These are phyloP conservation scores for Arthrobotrys pseudoclavata DNA, from an alignment of 2,329 filamentous ascomycete genomes.

Conservation along the genomic window DNA sequence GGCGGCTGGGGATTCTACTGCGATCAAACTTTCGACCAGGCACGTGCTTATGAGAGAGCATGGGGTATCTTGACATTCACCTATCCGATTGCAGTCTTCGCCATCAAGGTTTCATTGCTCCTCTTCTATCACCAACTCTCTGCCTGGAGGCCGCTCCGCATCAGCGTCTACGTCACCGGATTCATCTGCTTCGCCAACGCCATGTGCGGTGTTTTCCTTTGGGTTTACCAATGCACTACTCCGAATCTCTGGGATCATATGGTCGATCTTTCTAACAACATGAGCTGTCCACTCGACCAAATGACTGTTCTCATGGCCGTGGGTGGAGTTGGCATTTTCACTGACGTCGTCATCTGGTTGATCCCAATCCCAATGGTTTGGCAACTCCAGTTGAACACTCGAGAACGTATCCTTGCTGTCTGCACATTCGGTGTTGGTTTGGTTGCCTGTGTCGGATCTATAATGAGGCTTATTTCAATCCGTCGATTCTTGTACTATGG, in stretches of 20 bases:
- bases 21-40: constrained; percentile 48
- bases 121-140: constrained; percentile 58
- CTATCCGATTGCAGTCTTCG: constrained; percentile 44
- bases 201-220: constrained; percentile 58
- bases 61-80: constrained; percentile 58
- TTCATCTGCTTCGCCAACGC: constrained; percentile 57
- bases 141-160: constrained; percentile 51
- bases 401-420: constrained; percentile 49
- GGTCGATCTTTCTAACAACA: constrained; percentile 39
- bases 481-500: constrained; percentile 57
- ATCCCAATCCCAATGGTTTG: constrained; percentile 59
- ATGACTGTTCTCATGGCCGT: constrained; percentile 57
- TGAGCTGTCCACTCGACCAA: constrained; percentile 52
- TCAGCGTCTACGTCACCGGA: constrained; percentile 50
- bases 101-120: constrained; percentile 54
- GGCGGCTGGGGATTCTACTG: constrained; percentile 54
- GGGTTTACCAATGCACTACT: constrained; percentile 51
- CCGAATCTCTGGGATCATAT: constrained; percentile 56
- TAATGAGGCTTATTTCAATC: constrained; percentile 46
- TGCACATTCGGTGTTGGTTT: constrained; percentile 57
- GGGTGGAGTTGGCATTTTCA: constrained; percentile 58
- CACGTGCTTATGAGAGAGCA: constrained; percentile 42
- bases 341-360: constrained; percentile 54
- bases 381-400: constrained; percentile 55
- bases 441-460: constrained; percentile 49